phyloP scores from a whole-genome alignment of 1,139 yeast genomes.

The Arxiozyma slooffiae region DNA sequence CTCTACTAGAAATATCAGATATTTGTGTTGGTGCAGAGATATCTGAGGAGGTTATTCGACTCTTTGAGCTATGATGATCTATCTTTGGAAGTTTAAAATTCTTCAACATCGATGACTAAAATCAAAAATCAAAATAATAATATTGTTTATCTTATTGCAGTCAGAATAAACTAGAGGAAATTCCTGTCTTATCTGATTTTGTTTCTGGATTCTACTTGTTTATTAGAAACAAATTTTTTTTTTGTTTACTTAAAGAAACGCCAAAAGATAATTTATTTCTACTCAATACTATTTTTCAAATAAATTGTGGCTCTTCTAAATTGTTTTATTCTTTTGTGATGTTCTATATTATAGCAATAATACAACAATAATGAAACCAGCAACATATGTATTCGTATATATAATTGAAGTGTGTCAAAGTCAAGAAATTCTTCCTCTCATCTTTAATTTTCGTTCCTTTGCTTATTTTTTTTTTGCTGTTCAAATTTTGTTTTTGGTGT shows the following conservation, averaged over 20 bases:
- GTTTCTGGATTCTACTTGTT: not conserved
- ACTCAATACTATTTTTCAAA: not conserved
- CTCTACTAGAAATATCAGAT: conserved; percentile 13
- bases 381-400: not conserved
- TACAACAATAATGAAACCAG: no score
- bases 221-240: not conserved
- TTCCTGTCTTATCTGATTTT: no score
- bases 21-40: conserved; percentile 26
- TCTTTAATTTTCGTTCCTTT: not conserved
- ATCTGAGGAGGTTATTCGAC: conserved; percentile 28
- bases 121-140: not conserved
- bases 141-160: not conserved
- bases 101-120: conserved; percentile 12
- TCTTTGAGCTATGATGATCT: conserved; percentile 20
- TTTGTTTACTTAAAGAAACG: no score
- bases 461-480: no score
- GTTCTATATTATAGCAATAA: not conserved
- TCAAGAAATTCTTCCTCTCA: not conserved
- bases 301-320: not conserved
- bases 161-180: not conserved
- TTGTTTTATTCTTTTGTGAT: no score
- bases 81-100: conserved; percentile 22
- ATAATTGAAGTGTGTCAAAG: not conserved
- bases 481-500: not conserved
- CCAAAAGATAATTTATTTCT: not conserved